Base-by-base conservation (phyloP, 345 rosid genomes). In the Crucihimalaya himalaica region DNA sequence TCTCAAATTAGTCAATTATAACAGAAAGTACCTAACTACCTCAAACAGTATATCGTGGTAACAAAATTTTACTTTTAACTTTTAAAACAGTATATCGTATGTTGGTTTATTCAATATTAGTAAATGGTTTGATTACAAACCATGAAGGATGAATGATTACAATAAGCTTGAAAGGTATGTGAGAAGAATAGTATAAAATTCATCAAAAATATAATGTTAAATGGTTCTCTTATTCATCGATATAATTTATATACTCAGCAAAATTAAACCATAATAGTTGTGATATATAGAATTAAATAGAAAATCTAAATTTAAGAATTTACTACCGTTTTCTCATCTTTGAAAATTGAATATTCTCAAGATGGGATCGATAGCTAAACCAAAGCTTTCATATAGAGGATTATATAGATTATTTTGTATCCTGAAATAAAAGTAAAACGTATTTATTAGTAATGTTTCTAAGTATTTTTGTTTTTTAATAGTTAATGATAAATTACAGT, bases 301-400 rank as follows among this genome's bases (percentile, higher is more conserved):
- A n/a, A 15, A 11, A n/a, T 8, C 0, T 13, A 31, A 11, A 54
- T 7, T 8, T 9, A 14, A 16, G 13, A 68, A 12, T 55, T 40
- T 13, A 0, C 4, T 54, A 29, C 43, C n/a, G 8, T 20, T 28
- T 27, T 39, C 29, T 18, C 35, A 35, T 34, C 3, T 4, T 34
- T 35, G 64, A 19, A 15, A 2, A 28, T 1, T 3, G 5, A 43
- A 45, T 5, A 4, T 34, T 23, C 77, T 73, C 63, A 73, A 16
- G 50, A 64, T 56, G 1, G 77, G 77, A 23, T 65, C 78, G 6
- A 47, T 15, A 10, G 48, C 6, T 35, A 73, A 18, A 25, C 78
- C 66, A 9, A 73, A 60, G 21, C 51, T 46, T 35, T 56, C 59
- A 35, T 65, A 66, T 4, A 9, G 9, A 14, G 42, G 59, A 66